phyloP scores from a whole-genome alignment of 176 grass and related monocot genomes.

The Alloteropsis semialata region DNA sequence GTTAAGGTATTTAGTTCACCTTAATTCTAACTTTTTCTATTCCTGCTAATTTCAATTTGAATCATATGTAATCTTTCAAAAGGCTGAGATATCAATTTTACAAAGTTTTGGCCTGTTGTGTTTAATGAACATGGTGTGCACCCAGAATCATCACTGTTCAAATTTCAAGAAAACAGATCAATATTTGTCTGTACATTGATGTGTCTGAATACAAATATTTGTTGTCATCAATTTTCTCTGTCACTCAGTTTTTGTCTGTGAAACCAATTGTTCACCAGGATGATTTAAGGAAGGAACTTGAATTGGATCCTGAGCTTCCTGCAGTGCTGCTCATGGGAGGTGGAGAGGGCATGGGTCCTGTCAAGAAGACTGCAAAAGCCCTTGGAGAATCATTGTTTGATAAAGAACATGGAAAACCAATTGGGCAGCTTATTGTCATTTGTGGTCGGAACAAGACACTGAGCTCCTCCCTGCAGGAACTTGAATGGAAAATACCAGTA shows the following conservation, averaged over 20 bases:
- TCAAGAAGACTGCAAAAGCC: constrained; percentile 90
- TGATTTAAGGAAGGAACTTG: constrained; percentile 75
- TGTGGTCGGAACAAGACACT: constrained; percentile 94
- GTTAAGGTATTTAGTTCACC: constrained; percentile 59
- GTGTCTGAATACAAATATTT: neutral
- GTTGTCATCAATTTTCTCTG: neutral
- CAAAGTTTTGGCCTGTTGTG: neutral
- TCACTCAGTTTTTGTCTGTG: neutral
- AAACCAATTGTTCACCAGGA: constrained; percentile 41
- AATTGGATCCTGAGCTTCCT: constrained; percentile 85
- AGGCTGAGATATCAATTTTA: neutral
- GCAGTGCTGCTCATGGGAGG: constrained; percentile 96
- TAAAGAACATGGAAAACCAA: constrained; percentile 67
- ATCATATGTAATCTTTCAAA: neutral
- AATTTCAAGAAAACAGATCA: neutral
- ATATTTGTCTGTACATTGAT: neutral
- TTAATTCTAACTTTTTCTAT: neutral
- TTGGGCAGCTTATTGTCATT: constrained; percentile 93
- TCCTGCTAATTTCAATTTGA: neutral
- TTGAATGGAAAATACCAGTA: constrained; percentile 87
- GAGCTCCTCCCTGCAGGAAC: constrained; percentile 60
- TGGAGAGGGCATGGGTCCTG: constrained; percentile 98
- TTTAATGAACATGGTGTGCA: neutral
- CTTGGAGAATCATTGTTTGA: constrained; percentile 86
- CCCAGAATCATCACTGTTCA: neutral